phyloP scores from a whole-genome alignment of 2,329 filamentous ascomycete genomes.

The Diplodia intermedia region DNA sequence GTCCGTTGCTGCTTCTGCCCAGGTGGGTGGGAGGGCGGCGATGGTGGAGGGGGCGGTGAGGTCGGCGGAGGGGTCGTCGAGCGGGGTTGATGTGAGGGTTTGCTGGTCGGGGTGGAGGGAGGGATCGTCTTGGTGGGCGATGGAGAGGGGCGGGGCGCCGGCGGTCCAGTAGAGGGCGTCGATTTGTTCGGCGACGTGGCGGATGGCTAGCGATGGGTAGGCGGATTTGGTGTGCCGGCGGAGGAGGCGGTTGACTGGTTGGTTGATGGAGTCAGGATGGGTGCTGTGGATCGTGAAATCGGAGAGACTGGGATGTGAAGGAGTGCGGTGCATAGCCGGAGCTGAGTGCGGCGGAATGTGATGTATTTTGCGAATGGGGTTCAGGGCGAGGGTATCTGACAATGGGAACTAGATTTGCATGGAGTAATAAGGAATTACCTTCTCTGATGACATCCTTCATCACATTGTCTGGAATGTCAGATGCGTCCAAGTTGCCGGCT shows the following conservation, averaged over 20 bases:
- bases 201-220: constrained; percentile 71
- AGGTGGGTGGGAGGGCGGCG: constrained; percentile 42
- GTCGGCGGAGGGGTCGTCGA: constrained; percentile 8
- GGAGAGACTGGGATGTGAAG: not conserved
- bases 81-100: not conserved
- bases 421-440: constrained; percentile 44
- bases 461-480: constrained; percentile 53
- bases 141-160: constrained; percentile 32
- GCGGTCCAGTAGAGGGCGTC: constrained; percentile 66
- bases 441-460: constrained; percentile 60
- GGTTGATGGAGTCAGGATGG: not conserved
- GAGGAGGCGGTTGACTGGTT: constrained; percentile 66
- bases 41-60: constrained; percentile 38
- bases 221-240: constrained; percentile 70
- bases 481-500: constrained; percentile 55
- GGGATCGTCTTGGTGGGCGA: not conserved
- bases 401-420: not conserved
- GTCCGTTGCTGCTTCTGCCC: constrained; percentile 35
- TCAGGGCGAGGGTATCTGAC: not conserved
- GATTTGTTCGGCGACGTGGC: constrained; percentile 76
- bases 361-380: not conserved
- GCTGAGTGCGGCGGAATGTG: not conserved
- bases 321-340: not conserved
- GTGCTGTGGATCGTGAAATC: not conserved
- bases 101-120: not conserved